Base-by-base conservation (phyloP, 2,329 filamentous ascomycete genomes). In the Nothophoma quercina region DNA sequence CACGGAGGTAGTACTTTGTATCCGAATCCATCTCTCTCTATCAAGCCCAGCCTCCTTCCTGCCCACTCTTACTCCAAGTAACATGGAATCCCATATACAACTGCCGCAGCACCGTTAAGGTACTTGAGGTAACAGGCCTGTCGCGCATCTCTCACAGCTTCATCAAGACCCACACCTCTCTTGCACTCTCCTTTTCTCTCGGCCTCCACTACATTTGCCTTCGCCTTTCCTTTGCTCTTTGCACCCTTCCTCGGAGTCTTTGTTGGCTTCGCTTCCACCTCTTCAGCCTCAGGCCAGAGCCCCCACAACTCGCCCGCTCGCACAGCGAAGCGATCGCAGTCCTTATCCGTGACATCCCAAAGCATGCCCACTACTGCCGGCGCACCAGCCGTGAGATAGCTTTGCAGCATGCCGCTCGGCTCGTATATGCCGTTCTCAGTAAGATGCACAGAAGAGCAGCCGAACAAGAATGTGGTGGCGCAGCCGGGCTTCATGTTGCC, bases 291-390 rank as follows among this genome's bases (percentile, higher is more conserved):
- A 73, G 51, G 81, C 81, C 73, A 78, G 6, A 99, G 73, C 0
- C 95, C 95, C 95, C 95, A 99, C 64, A 88, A 83, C 70, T 95
- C 89, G 71, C 96, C 89, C 2, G 89, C 80, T 21, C 83, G 81
- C 26, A 88, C 86, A 0, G 93, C 90, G 73, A 96, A 96, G 15
- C 93, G 89, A 77, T 99, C 96, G 72, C 97, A 96, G 73, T 99
- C 95, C 67, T 90, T 90, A 72, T 99, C 95, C 8, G 95, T 99
- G 41, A 99, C 95, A 74, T 99, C 95, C 95, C 95, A 99, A 29
- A 99, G 80, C 13, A 93, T 97, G 36, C 92, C 95, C 2, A 98
- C 87, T 8, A 98, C 85, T 0, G 93, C 92, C 3, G 91, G 92
- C 63, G 70, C 78, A 64, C 74, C 93, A 0, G 92, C 93, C 62